Percentiles rank a stretch among this genome's conserved stretches.
These are phyloP conservation scores for Cyclotella choctawhatcheeana DNA, from an alignment of 108 stramenopile genomes.

Conservation along the genomic window DNA sequence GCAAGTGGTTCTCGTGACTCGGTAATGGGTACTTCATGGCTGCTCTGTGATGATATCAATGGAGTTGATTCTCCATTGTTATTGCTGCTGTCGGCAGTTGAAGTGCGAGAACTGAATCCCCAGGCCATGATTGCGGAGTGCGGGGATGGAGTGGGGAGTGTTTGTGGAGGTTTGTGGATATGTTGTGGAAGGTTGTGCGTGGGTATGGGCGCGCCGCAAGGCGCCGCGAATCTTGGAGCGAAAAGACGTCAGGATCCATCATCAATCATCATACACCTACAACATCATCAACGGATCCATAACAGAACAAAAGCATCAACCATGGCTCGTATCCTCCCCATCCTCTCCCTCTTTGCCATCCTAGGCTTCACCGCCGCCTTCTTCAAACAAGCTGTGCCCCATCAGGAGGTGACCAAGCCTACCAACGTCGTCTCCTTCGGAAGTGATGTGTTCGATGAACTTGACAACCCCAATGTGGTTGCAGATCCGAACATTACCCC, in stretches of 20 bases:
- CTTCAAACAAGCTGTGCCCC: constrained; percentile 40
- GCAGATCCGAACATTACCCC: constrained; percentile 28
- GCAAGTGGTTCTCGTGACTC: constrained; percentile 1
- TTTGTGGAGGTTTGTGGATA: too few species aligned
- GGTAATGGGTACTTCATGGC: not conserved
- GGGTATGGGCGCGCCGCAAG: too few species aligned
- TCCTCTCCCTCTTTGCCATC: constrained; percentile 29
- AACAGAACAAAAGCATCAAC: not conserved
- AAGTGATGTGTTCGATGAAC: constrained; percentile 2
- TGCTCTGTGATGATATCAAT: not conserved
- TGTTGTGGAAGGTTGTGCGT: too few species aligned
- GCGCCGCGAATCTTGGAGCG: too few species aligned
- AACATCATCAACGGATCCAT: not conserved
- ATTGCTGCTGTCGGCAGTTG: too few species aligned
- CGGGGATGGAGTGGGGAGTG: too few species aligned
- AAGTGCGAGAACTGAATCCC: too few species aligned
- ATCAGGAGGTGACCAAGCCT: constrained; percentile 26
- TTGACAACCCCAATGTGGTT: constrained; percentile 9
- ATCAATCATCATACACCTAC: too few species aligned
- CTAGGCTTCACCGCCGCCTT: constrained; percentile 35
- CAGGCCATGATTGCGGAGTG: too few species aligned
- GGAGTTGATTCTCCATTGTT: constrained; percentile 16
- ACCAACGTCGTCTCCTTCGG: not conserved
- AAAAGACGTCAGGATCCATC: too few species aligned
- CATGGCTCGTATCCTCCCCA: constrained; percentile 19